Evolutionary conservation across 1,284 basidiomycete species (phyloP), one percentile per base, ranked within the genome.

Genomic region (Leccinum angustisporum): DNA sequence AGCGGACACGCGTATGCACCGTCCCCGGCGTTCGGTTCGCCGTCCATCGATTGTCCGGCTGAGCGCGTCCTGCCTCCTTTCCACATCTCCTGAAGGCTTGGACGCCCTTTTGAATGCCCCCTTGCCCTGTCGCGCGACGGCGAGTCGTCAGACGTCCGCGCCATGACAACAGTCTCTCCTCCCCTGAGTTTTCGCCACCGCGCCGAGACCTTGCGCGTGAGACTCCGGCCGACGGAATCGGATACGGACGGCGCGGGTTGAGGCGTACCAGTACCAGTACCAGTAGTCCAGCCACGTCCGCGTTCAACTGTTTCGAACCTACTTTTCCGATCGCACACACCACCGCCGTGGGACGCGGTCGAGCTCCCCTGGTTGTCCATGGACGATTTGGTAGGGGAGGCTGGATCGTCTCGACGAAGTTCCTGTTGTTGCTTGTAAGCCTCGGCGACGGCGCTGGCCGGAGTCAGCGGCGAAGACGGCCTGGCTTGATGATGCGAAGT

Each of bases 371-470:
- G 50, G 58, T 61, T 56, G 59, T 68, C 58, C 27, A 63, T 57
- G 2, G 65, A 65, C 50, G 34, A 57, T 53, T 56, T 65, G 33
- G 40, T 58, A 51, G 57, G 62, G 34, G 38, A 58, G 11, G 51
- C 8, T 1, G 6, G 18, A 13, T 69, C 65, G 5, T 73, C 59
- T 30, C 63, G 57, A 61, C 59, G 72, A 30, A 74, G 72, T 64
- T 78, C 80, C 63, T 84, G 84, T 57, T 80, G 79, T 68, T 50
- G 48, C 21, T 83, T 86, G 69, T 88, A 88, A 4, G 85, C 84
- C 55, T 81, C 80, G 5, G 77, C 81, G 33, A 88, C 81, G 0
- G 81, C 81, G 2, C 81, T 79, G 0, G 86, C 86, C 3, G 86
- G 86, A 0, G 86, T 88, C 6, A 86, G 75, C 25, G 61, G 31